Evolutionary conservation across 2,329 filamentous ascomycete genomes (phyloP).

Genomic region (Diaporthe vaccinii): DNA sequence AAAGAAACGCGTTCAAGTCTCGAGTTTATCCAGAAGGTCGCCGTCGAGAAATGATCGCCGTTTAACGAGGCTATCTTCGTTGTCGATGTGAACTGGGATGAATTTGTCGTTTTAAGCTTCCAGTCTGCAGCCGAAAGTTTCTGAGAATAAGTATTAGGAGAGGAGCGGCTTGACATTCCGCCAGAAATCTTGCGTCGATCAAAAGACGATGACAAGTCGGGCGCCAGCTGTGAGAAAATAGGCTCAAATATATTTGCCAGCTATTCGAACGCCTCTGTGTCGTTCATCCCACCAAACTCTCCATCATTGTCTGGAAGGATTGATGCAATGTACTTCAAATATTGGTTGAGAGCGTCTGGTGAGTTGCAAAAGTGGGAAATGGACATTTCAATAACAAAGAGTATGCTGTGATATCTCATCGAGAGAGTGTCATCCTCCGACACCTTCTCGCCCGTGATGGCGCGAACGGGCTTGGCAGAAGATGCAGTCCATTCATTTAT

Average conservation of each 20-base stretch:
- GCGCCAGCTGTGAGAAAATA: neutral
- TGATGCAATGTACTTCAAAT: neutral
- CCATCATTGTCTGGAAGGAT: neutral
- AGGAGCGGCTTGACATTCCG: neutral
- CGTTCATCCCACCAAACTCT: neutral
- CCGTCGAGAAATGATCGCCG: neutral
- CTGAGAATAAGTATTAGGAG: neutral
- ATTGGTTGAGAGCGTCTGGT: neutral
- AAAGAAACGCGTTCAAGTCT: neutral
- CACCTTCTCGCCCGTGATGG: neutral
- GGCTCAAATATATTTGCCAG: conserved; percentile 1
- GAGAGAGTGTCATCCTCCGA: conserved; percentile 1
- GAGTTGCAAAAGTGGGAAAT: conserved; percentile 5
- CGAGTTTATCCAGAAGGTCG: neutral
- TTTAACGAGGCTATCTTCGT: neutral
- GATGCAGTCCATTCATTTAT: no score
- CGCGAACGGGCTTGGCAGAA: neutral
- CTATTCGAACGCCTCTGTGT: neutral
- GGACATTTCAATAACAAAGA: neutral
- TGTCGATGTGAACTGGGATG: conserved; percentile 13
- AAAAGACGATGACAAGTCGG: neutral
- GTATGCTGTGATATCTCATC: conserved; percentile 1
- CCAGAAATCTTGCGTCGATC: neutral
- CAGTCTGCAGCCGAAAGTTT: conserved; percentile 2
- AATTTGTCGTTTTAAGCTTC: neutral